phyloP scores from a whole-genome alignment of 495 filamentous ascomycete species.

The Penicillium bialowiezense region DNA sequence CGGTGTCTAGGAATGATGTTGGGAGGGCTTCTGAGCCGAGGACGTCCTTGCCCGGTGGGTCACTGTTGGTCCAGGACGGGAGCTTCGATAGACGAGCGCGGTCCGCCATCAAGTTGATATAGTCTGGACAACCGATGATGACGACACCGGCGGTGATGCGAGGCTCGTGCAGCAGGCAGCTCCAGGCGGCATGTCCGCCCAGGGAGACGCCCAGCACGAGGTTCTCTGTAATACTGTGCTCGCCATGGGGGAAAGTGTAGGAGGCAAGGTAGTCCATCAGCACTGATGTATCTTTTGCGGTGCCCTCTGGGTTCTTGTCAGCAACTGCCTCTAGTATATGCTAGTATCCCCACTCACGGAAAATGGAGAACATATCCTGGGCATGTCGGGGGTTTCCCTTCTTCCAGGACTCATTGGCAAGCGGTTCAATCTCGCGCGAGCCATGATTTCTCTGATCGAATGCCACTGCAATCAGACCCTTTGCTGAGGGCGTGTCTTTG shows the following conservation, averaged over 20 bases:
- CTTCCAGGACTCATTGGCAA: conserved; percentile 72
- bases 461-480: conserved; percentile 69
- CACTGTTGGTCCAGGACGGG: conserved; percentile 52
- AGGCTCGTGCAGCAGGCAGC: conserved; percentile 72
- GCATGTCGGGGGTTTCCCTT: conserved; percentile 80
- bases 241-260: conserved; percentile 62
- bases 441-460: conserved; percentile 95
- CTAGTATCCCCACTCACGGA: conserved; percentile 38
- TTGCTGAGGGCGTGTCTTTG: conserved; percentile 20
- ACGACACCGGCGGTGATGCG: conserved; percentile 71
- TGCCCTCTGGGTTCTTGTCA: conserved; percentile 52
- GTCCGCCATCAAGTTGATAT: conserved; percentile 70
- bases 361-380: conserved; percentile 77
- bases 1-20: conserved; percentile 55
- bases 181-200: conserved; percentile 87
- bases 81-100: conserved; percentile 73
- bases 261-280: conserved; percentile 72
- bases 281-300: conserved; percentile 67
- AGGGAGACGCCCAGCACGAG: conserved; percentile 78
- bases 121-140: conserved; percentile 90
- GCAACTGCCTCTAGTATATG: background rate
- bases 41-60: conserved; percentile 60
- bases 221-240: conserved; percentile 60
- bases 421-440: conserved; percentile 54
- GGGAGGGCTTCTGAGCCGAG: conserved; percentile 77